Evolutionary conservation across 1,139 yeast species (phyloP), one percentile per base, ranked within the genome.

Genomic region (Pichiaceae sp.): DNA sequence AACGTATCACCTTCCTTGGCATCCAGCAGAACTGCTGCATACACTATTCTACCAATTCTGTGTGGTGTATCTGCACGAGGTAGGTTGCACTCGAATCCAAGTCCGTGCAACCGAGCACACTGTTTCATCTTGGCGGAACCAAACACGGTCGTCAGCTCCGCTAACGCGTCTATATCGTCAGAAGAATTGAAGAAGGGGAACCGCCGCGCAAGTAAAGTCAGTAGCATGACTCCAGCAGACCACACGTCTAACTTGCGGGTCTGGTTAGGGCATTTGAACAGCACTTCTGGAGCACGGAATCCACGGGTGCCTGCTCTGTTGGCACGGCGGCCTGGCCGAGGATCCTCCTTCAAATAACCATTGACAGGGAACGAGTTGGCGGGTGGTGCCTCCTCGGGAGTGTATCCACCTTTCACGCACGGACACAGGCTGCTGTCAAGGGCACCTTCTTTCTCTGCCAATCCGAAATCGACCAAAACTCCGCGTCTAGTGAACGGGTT

Each of bases 291-390:
- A 0, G 97, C 96, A 47, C 97, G 70, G 55, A 87, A 87, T 0
- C 97, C 97, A 49, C 98, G 72, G 0, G 99, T 93, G 2, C 99
- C 99, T 1, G 98, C 98, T 50, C 99, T 76, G 53, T 91, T 91
- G 2, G 97, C 97, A 42, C 98, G 70, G 52, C 95, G 72, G 2
- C 94, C 87, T 1, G 95, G 86, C 43, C 97, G 66, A 41, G 76
- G 75, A 57, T 85, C 95, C 47, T 80, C 80, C 51, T 81, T 83
- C 5, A 87, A 82, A 51, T 81, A 83, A 3, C 93, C 94, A 32
- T 78, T 77, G 32, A 72, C 41, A 8, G 62, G 60, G 36, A 50
- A 45, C 11, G 46, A 42, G 34, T 48, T 43, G 12, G n/a, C 35
- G 15, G 48, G 52, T 1, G 49, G 44, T 23, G 47, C 42, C 15